phyloP scores from a whole-genome alignment of 345 rosid genomes.

The Gossypium sturtianum region DNA sequence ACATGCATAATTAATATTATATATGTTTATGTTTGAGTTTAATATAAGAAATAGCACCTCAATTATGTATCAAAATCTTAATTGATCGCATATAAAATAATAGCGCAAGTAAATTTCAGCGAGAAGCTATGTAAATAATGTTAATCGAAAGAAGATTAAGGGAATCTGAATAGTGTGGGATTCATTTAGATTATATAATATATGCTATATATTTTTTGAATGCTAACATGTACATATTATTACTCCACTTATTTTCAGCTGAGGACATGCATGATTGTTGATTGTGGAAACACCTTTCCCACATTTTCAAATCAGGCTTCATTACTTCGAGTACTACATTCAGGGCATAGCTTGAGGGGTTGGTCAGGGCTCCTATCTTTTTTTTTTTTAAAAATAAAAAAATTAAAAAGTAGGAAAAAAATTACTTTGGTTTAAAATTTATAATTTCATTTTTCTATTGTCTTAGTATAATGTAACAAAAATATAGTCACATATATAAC shows the following conservation, averaged over 20 bases:
- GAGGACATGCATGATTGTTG: constrained; percentile 1
- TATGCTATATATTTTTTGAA: not conserved
- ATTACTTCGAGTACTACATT: not conserved
- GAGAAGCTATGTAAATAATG: not conserved
- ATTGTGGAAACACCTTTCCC: constrained; percentile 3
- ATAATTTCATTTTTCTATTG: too few species aligned
- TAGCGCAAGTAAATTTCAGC: not conserved
- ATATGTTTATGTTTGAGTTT: not conserved
- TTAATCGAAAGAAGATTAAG: not conserved
- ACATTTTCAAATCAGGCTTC: not conserved
- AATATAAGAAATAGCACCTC: too few species aligned
- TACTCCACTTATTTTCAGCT: not conserved
- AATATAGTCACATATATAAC: too few species aligned
- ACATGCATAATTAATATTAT: not conserved
- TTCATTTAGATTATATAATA: not conserved
- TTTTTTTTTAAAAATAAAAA: too few species aligned
- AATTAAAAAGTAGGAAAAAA: too few species aligned
- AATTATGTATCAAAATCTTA: not conserved
- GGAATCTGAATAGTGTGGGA: too few species aligned
- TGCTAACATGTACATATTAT: not conserved
- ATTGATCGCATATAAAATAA: not conserved
- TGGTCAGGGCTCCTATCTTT: too few species aligned
- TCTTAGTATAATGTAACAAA: too few species aligned
- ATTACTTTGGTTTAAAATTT: too few species aligned
- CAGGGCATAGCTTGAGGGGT: too few species aligned